phyloP scores from a whole-genome alignment of 1,284 basidiomycete genomes.

The Pyrrhoderma noxium region DNA sequence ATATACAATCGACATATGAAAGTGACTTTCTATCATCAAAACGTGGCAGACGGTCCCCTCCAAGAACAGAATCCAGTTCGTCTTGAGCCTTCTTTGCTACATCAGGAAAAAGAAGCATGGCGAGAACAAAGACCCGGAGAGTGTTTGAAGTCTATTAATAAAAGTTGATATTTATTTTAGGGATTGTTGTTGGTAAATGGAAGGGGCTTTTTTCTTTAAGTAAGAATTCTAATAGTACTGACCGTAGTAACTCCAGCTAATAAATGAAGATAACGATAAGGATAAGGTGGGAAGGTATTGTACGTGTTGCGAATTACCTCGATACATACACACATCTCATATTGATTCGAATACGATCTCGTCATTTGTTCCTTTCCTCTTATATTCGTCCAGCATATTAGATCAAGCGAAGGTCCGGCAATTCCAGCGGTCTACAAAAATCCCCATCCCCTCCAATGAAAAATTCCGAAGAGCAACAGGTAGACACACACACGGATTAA shows the following conservation, averaged over 20 bases:
- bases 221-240: too few relatives aligned
- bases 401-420: not conserved
- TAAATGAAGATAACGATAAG: too few relatives aligned
- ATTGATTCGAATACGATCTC: constrained; percentile 7
- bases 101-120: constrained; percentile 9
- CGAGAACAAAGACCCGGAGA: constrained; percentile 6
- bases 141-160: not conserved
- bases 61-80: constrained; percentile 9
- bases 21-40: constrained; percentile 23
- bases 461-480: too few relatives aligned
- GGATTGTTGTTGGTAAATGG: too few relatives aligned
- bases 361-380: not conserved
- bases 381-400: constrained; percentile 10
- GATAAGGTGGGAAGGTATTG: too few relatives aligned
- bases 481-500: too few relatives aligned
- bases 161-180: too few relatives aligned
- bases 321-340: not conserved
- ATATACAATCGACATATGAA: constrained; percentile 26
- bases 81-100: constrained; percentile 10
- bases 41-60: constrained; percentile 22
- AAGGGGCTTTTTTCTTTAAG: too few relatives aligned
- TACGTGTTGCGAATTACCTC: too few relatives aligned
- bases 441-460: too few relatives aligned
- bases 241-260: too few relatives aligned
- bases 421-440: not conserved